Conservation (phyloP, 202 grass and related monocot genomes). For the Schoenoplectus tabernaemontani region DNA sequence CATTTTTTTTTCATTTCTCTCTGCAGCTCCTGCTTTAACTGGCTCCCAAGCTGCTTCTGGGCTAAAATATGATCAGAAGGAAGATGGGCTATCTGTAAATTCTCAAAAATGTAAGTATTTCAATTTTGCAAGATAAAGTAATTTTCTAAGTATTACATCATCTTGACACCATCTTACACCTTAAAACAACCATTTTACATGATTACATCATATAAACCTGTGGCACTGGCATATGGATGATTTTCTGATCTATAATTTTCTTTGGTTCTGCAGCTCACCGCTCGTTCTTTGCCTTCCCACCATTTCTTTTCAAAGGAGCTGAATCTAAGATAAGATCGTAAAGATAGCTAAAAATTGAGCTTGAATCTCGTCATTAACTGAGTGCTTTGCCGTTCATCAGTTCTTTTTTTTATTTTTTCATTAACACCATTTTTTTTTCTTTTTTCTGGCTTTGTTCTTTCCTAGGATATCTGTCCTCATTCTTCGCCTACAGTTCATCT, state of each 20-base stretch:
- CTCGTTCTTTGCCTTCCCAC: conserved; percentile 49
- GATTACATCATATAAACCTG: not conserved
- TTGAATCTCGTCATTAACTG: not conserved
- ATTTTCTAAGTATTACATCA: not conserved
- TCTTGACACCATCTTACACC: not conserved
- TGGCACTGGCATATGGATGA: not conserved
- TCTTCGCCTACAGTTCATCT: not conserved
- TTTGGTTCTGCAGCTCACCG: conserved; percentile 34
- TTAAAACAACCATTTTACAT: not conserved
- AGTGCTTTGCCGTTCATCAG: not conserved
- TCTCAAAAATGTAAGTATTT: conserved; percentile 44
- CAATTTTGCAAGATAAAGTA: not conserved
- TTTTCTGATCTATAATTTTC: conserved; percentile 3
- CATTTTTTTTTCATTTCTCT: not conserved
- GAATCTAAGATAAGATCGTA: conserved; percentile 20
- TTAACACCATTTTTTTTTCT: not conserved
- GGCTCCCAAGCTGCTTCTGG: conserved; percentile 24
- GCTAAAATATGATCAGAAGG: conserved; percentile 31
- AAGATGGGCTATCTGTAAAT: conserved; percentile 18
- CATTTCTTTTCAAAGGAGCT: conserved; percentile 39
- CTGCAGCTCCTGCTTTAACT: conserved; percentile 39
- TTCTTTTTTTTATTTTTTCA: not conserved
- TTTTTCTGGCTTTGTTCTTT: not conserved
- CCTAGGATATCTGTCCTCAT: conserved; percentile 2
- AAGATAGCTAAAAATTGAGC: conserved; percentile 8